A percentile compares a stretch with the other conserved stretches of the same genome.
Evolutionary conservation across 108 stramenopile genomes (phyloP).

Genomic region (Seminavis robusta): DNA sequence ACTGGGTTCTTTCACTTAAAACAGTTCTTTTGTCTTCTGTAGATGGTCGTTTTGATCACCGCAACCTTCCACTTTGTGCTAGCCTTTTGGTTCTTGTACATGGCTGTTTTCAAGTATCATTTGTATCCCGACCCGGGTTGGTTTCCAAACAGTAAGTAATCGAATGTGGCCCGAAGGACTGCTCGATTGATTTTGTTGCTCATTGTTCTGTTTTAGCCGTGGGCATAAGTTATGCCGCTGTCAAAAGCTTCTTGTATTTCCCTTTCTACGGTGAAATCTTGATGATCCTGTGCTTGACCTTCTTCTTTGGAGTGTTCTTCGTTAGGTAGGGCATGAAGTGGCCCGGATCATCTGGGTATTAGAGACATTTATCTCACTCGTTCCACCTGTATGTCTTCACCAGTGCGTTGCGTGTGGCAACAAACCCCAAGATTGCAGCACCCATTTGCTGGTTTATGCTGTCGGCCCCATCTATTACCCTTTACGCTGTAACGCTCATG

Average conservation of each 20-base stretch:
- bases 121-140: slow-evolving; percentile 56
- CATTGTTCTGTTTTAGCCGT: slow-evolving; percentile 4
- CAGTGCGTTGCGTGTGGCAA: slow-evolving; percentile 37
- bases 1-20: too few relatives aligned
- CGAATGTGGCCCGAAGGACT: background rate
- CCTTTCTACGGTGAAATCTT: slow-evolving; percentile 44
- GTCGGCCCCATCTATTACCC: slow-evolving; percentile 46
- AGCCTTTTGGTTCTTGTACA: slow-evolving; percentile 58
- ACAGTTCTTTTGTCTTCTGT: too few relatives aligned
- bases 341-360: slow-evolving; percentile 2
- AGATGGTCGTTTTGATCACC: slow-evolving; percentile 35
- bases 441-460: slow-evolving; percentile 57
- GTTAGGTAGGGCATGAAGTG: background rate
- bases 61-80: slow-evolving; percentile 42
- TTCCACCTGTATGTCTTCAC: slow-evolving; percentile 21
- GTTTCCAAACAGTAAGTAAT: slow-evolving; percentile 45
- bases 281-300: slow-evolving; percentile 5
- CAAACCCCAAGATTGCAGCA: slow-evolving; percentile 57
- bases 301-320: background rate
- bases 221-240: slow-evolving; percentile 56
- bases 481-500: slow-evolving; percentile 53
- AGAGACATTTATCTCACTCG: too few relatives aligned
- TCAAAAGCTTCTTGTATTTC: slow-evolving; percentile 61
- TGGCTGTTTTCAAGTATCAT: slow-evolving; percentile 42
- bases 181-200: background rate